Evolutionary conservation across 352 stramenopile species (phyloP), one percentile per base, ranked within the genome.

Genomic region (Globisporangium spiculum): DNA sequence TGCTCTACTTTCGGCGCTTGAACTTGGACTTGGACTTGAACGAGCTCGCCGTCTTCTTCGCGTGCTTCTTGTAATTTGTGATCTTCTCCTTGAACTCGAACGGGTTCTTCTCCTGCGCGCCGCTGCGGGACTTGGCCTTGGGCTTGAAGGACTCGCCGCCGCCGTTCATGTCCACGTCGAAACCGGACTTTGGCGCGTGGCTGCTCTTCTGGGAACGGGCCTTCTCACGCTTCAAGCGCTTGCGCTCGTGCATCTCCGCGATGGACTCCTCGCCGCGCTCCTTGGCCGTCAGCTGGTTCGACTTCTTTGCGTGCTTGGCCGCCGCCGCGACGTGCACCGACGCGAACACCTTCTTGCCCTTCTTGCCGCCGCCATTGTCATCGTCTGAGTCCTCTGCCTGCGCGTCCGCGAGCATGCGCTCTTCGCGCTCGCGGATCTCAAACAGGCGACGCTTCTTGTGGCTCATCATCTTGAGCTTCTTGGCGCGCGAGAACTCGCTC

Each of bases 21-120:
- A 90, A 97, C 62, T 90, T 89, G 59, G 74, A 58, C 79, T 98
- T 97, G 68, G 89, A 97, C 80, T 98, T 98, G 77, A 98, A 98
- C 48, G 86, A 78, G 62, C 77, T 84, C 48, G 78, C 80, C 24
- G 84, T 79, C 74, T 93, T 92, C 80, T 98, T 97, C 30, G 88
- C 86, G 66, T 96, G 83, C 75, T 94, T 96, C 78, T 96, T 94
- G 65, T 82, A 91, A 74, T 89, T 83, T 72, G 90, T 97, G 74
- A 97, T 96, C 67, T 96, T 96, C 80, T 96, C 86, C 75, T 97
- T 96, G 74, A 94, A 95, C 73, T 93, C 86, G 67, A 92, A 96
- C 30, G 71, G 62, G 61, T 83, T 88, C 71, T 86, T 92, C 22
- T 76, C 76, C 10, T 67, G 68, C 18, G 69, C 68, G 26, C 70